phyloP scores from a whole-genome alignment of 2,329 filamentous ascomycete genomes.

The Mariannaea sp. region DNA sequence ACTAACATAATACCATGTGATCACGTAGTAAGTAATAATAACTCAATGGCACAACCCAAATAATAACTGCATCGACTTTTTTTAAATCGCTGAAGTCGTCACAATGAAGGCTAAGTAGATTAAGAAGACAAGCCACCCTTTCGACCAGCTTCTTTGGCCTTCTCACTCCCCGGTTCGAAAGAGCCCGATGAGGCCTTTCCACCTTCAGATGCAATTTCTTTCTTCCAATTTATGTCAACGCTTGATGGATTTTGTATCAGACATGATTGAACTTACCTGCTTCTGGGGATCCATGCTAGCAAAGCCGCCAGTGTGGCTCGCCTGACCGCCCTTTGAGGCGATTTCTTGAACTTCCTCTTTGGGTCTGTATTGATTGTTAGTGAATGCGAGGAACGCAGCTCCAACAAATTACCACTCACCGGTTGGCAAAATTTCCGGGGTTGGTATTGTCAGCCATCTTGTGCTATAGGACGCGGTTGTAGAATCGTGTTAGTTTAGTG shows the following conservation, averaged over 20 bases:
- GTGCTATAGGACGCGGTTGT: neutral
- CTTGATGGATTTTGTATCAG: conserved; percentile 30
- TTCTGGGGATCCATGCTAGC: conserved; percentile 49
- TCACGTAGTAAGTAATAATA: neutral
- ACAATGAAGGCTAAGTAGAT: neutral
- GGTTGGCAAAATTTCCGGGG: conserved; percentile 39
- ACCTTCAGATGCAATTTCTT: conserved; percentile 60
- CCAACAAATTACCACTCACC: conserved; percentile 12
- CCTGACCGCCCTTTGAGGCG: too few species aligned
- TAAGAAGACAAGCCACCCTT: conserved; percentile 46
- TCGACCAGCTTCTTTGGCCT: conserved; percentile 56
- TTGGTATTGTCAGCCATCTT: conserved; percentile 34
- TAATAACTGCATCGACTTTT: too few species aligned
- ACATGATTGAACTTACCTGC: conserved; percentile 43
- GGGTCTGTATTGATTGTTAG: conserved; percentile 33
- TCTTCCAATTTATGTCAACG: conserved; percentile 31
- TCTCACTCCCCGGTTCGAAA: conserved; percentile 58
- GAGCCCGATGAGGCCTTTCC: conserved; percentile 58
- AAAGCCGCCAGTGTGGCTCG: conserved; percentile 47
- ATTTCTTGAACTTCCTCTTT: conserved; percentile 51
- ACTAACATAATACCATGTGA: neutral
- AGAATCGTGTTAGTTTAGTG: too few species aligned
- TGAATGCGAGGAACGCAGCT: too few species aligned
- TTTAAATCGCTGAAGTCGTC: too few species aligned
- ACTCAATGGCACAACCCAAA: too few species aligned